A percentile compares a stretch with the other conserved stretches of the same genome.
Conservation (phyloP, 768 basidiomycete genomes). For the Mycena olivaceomarginata region DNA sequence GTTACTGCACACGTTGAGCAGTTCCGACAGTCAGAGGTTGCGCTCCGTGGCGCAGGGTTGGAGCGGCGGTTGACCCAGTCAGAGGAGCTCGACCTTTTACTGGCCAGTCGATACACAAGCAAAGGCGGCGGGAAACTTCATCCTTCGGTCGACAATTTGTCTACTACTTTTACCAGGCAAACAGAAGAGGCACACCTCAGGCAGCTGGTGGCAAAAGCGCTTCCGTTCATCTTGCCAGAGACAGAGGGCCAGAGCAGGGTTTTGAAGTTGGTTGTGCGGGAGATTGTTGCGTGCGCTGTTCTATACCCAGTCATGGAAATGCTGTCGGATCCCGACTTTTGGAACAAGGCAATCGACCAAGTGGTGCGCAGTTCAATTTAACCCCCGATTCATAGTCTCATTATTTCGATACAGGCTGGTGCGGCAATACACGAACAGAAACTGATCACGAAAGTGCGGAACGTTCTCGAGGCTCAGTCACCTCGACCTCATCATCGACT, state of each 20-base stretch:
- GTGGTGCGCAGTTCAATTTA: slow-evolving; percentile 74
- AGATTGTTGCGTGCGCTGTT: slow-evolving; percentile 89
- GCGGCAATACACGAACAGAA: slow-evolving; percentile 76
- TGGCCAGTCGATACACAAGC: slow-evolving; percentile 88
- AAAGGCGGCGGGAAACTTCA: slow-evolving; percentile 83
- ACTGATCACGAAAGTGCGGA: slow-evolving; percentile 91
- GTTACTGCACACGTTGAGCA: slow-evolving; percentile 93
- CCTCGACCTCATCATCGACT: slow-evolving; percentile 71
- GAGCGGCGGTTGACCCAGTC: slow-evolving; percentile 91
- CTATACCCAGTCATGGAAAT: slow-evolving; percentile 94
- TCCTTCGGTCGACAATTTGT: slow-evolving; percentile 90
- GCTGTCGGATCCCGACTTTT: slow-evolving; percentile 96
- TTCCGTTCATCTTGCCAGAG: slow-evolving; percentile 86
- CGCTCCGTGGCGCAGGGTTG: slow-evolving; percentile 87
- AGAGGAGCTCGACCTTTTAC: slow-evolving; percentile 90
- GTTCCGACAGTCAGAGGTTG: slow-evolving; percentile 92
- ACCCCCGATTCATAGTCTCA: not conserved
- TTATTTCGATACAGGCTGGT: slow-evolving; percentile 60
- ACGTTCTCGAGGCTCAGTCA: slow-evolving; percentile 87
- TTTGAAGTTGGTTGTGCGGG: slow-evolving; percentile 84
- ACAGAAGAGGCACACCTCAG: slow-evolving; percentile 92
- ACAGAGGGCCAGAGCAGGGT: slow-evolving; percentile 83
- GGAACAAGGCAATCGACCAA: slow-evolving; percentile 95
- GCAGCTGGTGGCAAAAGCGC: slow-evolving; percentile 78
- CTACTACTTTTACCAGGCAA: slow-evolving; percentile 92